Percentiles rank a stretch among this genome's conserved stretches.
phyloP scores from a whole-genome alignment of 2,329 filamentous ascomycete genomes.

The Ramularia endophylla region DNA sequence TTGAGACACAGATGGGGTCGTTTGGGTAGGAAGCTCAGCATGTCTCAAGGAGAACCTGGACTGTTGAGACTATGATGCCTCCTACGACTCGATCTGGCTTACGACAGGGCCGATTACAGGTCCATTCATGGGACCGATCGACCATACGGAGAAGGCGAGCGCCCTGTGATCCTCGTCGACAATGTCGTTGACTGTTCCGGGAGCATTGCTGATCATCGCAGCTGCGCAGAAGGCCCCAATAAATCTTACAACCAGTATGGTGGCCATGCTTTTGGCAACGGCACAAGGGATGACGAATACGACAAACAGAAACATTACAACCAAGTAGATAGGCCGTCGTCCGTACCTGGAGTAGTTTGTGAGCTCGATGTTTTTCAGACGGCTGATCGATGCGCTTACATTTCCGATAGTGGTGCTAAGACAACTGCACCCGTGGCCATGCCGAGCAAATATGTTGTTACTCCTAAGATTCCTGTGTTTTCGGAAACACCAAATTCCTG shows the following conservation, averaged over 20 bases:
- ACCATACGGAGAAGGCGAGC: constrained; percentile 77
- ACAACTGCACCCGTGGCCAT: constrained; percentile 66
- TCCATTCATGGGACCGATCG: constrained; percentile 78
- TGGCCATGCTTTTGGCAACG: constrained; percentile 59
- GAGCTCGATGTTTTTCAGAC: no score
- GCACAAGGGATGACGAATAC: constrained; percentile 67
- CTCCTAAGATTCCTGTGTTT: constrained; percentile 63
- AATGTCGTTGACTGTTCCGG: constrained; percentile 78
- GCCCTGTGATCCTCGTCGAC: constrained; percentile 74
- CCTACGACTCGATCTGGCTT: no score
- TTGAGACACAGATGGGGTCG: no score
- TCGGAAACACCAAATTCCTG: constrained; percentile 57
- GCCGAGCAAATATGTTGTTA: constrained; percentile 73
- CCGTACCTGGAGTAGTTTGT: constrained; percentile 42
- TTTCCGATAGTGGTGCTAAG: constrained; percentile 66
- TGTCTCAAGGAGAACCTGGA: no score
- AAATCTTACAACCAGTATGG: constrained; percentile 67
- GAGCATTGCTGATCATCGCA: constrained; percentile 76
- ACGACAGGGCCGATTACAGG: constrained; percentile 61
- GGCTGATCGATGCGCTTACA: constrained; percentile 30
- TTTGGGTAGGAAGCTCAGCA: no score
- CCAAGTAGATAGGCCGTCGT: constrained; percentile 60
- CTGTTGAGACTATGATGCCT: no score
- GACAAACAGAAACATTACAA: constrained; percentile 58
- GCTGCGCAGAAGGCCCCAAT: constrained; percentile 69